These are phyloP conservation scores for Saccharomycopsis schoenii DNA, from an alignment of 805 yeast species.

Conservation along the genomic window DNA sequence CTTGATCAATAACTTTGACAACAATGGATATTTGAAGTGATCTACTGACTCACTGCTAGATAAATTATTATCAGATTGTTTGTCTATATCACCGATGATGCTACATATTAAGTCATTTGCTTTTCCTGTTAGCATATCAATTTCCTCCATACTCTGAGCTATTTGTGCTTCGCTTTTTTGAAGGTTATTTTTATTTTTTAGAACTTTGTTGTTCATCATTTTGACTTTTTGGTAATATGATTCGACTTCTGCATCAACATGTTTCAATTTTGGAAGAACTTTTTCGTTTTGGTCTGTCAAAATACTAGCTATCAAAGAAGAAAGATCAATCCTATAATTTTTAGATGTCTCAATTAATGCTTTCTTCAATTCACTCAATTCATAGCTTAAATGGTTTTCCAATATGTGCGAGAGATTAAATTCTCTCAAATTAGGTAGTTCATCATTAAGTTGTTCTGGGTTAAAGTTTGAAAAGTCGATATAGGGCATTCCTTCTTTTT, in stretches of 20 bases:
- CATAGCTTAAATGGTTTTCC: conserved; percentile 32
- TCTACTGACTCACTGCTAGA: conserved; percentile 5
- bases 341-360: conserved; percentile 61
- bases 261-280: conserved; percentile 10
- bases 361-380: conserved; percentile 87
- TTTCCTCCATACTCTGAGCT: neutral
- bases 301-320: conserved; percentile 11
- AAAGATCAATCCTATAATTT: conserved; percentile 22
- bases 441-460: conserved; percentile 11
- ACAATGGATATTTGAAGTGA: conserved; percentile 14
- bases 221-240: conserved; percentile 7
- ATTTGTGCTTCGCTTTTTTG: neutral
- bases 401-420: conserved; percentile 12
- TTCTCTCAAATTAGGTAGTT: conserved; percentile 6
- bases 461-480: neutral
- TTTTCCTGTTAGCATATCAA: conserved; percentile 1
- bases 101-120: conserved; percentile 3
- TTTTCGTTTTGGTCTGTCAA: conserved; percentile 9
- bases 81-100: conserved; percentile 7
- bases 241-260: conserved; percentile 4
- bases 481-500: conserved; percentile 1
- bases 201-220: conserved; percentile 2
- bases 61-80: conserved; percentile 1
- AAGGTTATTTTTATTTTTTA: neutral
- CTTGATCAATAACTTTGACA: conserved; percentile 8